Conservation (phyloP, 1,284 basidiomycete species). For the Fomitiporia mediterranea region DNA sequence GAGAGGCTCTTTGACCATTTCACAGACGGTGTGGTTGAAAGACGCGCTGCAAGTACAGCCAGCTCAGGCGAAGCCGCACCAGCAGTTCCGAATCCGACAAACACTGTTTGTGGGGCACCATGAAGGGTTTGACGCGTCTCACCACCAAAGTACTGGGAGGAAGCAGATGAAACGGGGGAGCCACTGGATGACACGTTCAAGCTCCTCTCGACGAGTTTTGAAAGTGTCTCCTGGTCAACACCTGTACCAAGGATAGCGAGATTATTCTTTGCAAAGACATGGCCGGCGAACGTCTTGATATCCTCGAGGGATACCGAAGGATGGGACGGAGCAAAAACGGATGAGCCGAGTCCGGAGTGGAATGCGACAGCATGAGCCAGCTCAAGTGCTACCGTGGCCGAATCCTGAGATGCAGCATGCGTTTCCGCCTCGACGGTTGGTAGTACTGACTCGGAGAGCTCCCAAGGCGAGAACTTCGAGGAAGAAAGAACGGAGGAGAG, state of each 20-base stretch:
- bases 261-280: constrained; percentile 73
- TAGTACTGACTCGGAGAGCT: constrained; percentile 82
- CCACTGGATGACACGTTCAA: constrained; percentile 48
- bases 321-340: constrained; percentile 77
- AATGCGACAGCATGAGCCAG: constrained; percentile 85
- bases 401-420: constrained; percentile 54
- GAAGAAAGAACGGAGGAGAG: constrained; percentile 81
- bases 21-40: constrained; percentile 68
- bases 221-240: constrained; percentile 67
- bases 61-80: constrained; percentile 64
- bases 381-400: constrained; percentile 70
- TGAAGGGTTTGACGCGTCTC: constrained; percentile 70
- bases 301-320: constrained; percentile 59
- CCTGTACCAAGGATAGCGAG: constrained; percentile 85
- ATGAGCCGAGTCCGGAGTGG: constrained; percentile 85
- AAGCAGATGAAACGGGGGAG: constrained; percentile 33
- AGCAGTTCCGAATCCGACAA: constrained; percentile 76
- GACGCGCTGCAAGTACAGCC: constrained; percentile 71
- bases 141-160: constrained; percentile 76
- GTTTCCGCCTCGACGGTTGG: constrained; percentile 73
- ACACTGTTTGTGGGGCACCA: constrained; percentile 65
- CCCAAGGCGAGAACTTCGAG: constrained; percentile 80
- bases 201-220: constrained; percentile 67
- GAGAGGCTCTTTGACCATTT: constrained; percentile 82
- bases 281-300: constrained; percentile 68